Conservation (phyloP, 805 yeast species). For the Isabelozyma gotoi region DNA sequence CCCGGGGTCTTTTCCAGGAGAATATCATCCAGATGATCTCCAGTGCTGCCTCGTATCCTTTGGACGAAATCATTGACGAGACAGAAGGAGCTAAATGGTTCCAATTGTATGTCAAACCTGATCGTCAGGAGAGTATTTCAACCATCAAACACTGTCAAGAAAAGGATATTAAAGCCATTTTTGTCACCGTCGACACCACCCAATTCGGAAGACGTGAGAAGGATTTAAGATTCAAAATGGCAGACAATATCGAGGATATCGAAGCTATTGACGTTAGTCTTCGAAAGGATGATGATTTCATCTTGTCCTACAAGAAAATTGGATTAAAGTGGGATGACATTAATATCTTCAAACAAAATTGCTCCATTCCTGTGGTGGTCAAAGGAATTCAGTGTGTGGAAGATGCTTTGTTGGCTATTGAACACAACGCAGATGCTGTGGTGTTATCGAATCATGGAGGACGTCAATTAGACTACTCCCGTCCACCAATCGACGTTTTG, state of each 20-base stretch:
- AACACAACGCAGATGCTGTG: slow-evolving; percentile 71
- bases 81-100: slow-evolving; percentile 43
- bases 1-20: slow-evolving; percentile 38
- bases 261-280: slow-evolving; percentile 17
- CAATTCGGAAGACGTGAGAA: slow-evolving; percentile 54
- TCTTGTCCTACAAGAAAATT: slow-evolving; percentile 9
- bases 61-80: slow-evolving; percentile 41
- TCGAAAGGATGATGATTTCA: slow-evolving; percentile 11
- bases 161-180: slow-evolving; percentile 45
- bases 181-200: slow-evolving; percentile 58
- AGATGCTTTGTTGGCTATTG: slow-evolving; percentile 72
- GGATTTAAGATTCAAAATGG: slow-evolving; percentile 40
- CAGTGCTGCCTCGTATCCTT: slow-evolving; percentile 36
- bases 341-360: slow-evolving; percentile 20
- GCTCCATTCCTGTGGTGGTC: slow-evolving; percentile 47
- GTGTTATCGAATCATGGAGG: slow-evolving; percentile 90
- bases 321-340: slow-evolving; percentile 34
- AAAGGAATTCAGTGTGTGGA: slow-evolving; percentile 83
- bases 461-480: slow-evolving; percentile 76
- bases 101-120: slow-evolving; percentile 47
- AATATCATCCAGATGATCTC: slow-evolving; percentile 51
- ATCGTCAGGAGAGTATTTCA: slow-evolving; percentile 28
- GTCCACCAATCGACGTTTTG: slow-evolving; percentile 73
- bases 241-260: slow-evolving; percentile 25
- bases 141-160: slow-evolving; percentile 38